Evolutionary conservation across 371 early-diverging fungal genomes (phyloP).

Genomic region (Nosema granulosis): DNA sequence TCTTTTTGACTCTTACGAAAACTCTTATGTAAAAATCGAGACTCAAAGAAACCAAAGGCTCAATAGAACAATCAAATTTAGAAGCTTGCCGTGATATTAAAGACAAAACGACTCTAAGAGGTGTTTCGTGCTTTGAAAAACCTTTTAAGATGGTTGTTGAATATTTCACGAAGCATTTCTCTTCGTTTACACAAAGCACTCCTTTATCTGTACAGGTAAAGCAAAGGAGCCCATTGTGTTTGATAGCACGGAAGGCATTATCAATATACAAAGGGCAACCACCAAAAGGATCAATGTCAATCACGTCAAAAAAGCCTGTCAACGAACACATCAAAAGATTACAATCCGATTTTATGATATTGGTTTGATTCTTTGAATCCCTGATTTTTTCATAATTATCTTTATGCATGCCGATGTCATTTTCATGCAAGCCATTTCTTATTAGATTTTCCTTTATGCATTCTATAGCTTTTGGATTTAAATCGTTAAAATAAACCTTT

Average conservation of each 20-base stretch:
- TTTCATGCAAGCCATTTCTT: conserved; percentile 73
- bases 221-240: conserved; percentile 86
- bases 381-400: conserved; percentile 12
- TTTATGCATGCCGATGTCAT: conserved; percentile 76
- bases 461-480: conserved; percentile 79
- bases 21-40: conserved; percentile 97
- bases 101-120: conserved; percentile 77
- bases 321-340: conserved; percentile 58
- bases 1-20: conserved; percentile 83
- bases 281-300: conserved; percentile 89
- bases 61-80: conserved; percentile 77
- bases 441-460: conserved; percentile 80
- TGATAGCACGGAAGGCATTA: conserved; percentile 82
- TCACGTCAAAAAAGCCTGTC: conserved; percentile 65
- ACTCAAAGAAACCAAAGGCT: conserved; percentile 81
- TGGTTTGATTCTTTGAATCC: conserved; percentile 9
- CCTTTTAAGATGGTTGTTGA: conserved; percentile 51
- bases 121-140: conserved; percentile 60
- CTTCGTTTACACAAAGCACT: conserved; percentile 75
- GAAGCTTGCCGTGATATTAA: conserved; percentile 78
- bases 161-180: conserved; percentile 82
- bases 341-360: conserved; percentile 65
- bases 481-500: conserved; percentile 84
- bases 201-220: conserved; percentile 98
- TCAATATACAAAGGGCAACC: conserved; percentile 90